Evolutionary conservation across 2,329 filamentous ascomycete species (phyloP).

Genomic region (Verticillium dahliae): DNA sequence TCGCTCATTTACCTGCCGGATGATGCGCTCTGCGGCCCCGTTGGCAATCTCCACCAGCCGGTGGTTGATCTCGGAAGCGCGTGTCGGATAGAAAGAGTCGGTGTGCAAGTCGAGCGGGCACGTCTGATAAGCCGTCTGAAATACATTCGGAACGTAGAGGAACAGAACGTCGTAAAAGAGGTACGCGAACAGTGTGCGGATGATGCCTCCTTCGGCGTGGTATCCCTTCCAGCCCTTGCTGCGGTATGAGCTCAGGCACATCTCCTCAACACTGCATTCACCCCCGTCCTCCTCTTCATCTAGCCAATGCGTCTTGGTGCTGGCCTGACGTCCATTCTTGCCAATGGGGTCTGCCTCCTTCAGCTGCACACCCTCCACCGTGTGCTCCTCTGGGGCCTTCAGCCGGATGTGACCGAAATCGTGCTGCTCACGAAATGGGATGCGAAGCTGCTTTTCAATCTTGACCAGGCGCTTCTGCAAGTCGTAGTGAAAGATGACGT

Average conservation of each 20-base stretch:
- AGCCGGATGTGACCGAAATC: conserved; percentile 85
- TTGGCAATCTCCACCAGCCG: conserved; percentile 83
- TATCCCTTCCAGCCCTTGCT: conserved; percentile 87
- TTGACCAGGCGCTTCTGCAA: conserved; percentile 90
- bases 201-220: conserved; percentile 84
- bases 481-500: conserved; percentile 90
- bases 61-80: conserved; percentile 85
- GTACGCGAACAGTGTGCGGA: conserved; percentile 85
- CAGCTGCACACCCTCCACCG: conserved; percentile 70
- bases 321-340: conserved; percentile 34
- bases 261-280: conserved; percentile 84
- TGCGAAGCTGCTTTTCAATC: conserved; percentile 75
- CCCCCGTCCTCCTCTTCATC: conserved; percentile 63
- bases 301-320: conserved; percentile 79
- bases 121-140: conserved; percentile 91
- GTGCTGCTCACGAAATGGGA: conserved; percentile 82
- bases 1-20: conserved; percentile 60
- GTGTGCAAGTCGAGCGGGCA: conserved; percentile 90
- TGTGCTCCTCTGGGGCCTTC: conserved; percentile 67
- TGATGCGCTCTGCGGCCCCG: conserved; percentile 61
- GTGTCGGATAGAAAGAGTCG: conserved; percentile 80
- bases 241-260: conserved; percentile 87
- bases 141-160: conserved; percentile 90
- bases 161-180: conserved; percentile 93
- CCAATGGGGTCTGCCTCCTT: conserved; percentile 42